phyloP scores from a whole-genome alignment of 2,329 filamentous ascomycete species.

The Macrophomina pseudophaseolina region DNA sequence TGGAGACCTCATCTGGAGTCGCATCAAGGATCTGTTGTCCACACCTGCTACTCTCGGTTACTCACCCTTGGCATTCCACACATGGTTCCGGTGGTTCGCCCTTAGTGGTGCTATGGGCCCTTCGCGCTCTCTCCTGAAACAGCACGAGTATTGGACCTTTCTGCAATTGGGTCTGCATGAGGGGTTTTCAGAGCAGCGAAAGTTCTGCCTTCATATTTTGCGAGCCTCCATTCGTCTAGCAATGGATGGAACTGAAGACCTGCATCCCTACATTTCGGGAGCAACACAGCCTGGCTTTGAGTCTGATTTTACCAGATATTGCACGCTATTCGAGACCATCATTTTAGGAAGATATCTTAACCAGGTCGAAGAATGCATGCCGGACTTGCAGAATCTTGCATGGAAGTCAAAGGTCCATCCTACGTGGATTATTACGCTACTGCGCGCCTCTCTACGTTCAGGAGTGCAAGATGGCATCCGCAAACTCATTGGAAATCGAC shows the following conservation, averaged over 20 bases:
- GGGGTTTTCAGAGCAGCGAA: slow-evolving; percentile 53
- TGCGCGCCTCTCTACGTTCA: slow-evolving; percentile 47
- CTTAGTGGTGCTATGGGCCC: slow-evolving; percentile 31
- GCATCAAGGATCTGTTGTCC: slow-evolving; percentile 7
- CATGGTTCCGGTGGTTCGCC: slow-evolving; percentile 46
- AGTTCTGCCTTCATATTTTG: slow-evolving; percentile 53
- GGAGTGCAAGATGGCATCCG: slow-evolving; percentile 53
- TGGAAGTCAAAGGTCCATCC: slow-evolving; percentile 42
- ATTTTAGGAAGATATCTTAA: slow-evolving; percentile 56
- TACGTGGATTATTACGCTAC: slow-evolving; percentile 50
- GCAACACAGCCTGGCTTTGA: slow-evolving; percentile 29
- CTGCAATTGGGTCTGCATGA: slow-evolving; percentile 46
- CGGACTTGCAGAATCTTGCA: slow-evolving; percentile 48
- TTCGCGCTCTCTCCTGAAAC: slow-evolving; percentile 33
- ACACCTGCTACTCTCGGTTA: neutral
- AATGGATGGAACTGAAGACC: slow-evolving; percentile 28
- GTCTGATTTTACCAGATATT: slow-evolving; percentile 49
- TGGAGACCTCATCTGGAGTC: slow-evolving; percentile 19
- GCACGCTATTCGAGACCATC: slow-evolving; percentile 54
- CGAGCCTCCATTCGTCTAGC: slow-evolving; percentile 42
- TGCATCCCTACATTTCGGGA: slow-evolving; percentile 11
- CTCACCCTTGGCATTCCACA: slow-evolving; percentile 32
- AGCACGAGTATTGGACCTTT: slow-evolving; percentile 47
- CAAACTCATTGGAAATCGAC: slow-evolving; percentile 53
- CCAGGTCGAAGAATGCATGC: slow-evolving; percentile 53